A percentile compares a stretch with the other conserved stretches of the same genome.
Evolutionary conservation across 352 stramenopile species (phyloP).

Genomic region (Globisporangium mamillatum): DNA sequence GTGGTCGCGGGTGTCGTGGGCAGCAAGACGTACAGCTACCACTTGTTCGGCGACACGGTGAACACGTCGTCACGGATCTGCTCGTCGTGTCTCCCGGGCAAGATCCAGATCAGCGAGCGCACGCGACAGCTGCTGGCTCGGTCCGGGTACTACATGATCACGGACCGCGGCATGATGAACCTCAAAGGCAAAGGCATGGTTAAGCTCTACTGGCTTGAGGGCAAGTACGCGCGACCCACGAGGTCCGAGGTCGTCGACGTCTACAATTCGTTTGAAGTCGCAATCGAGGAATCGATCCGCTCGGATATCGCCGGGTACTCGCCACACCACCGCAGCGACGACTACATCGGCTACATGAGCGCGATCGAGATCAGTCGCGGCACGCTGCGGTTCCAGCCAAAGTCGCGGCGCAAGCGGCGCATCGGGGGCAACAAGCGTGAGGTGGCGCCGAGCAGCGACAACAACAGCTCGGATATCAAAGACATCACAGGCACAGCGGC

Average conservation of each 20-base stretch:
- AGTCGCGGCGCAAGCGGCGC: constrained; percentile 14
- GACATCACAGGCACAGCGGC: constrained; percentile 37
- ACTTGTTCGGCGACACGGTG: constrained; percentile 83
- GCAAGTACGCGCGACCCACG: constrained; percentile 31
- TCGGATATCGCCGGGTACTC: constrained; percentile 31
- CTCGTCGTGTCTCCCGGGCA: constrained; percentile 58
- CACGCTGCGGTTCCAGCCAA: constrained; percentile 52
- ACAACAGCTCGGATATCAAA: constrained; percentile 25
- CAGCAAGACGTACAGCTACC: constrained; percentile 78
- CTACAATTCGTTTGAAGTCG: constrained; percentile 32
- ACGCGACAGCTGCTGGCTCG: constrained; percentile 45
- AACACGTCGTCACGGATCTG: constrained; percentile 82
- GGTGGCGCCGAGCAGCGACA: neutral
- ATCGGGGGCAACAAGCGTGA: constrained; percentile 4
- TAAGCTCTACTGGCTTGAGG: constrained; percentile 66
- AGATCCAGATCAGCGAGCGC: constrained; percentile 68
- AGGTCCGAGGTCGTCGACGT: constrained; percentile 29
- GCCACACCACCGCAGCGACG: constrained; percentile 49
- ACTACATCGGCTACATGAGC: constrained; percentile 63
- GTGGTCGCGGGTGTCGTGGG: constrained; percentile 84
- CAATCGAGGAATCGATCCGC: constrained; percentile 54
- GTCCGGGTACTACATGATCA: constrained; percentile 49
- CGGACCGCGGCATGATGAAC: constrained; percentile 61
- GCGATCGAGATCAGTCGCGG: constrained; percentile 47
- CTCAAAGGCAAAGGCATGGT: constrained; percentile 75